Conservation (phyloP, 2,329 filamentous ascomycete genomes). For the Colletotrichum lentis region DNA sequence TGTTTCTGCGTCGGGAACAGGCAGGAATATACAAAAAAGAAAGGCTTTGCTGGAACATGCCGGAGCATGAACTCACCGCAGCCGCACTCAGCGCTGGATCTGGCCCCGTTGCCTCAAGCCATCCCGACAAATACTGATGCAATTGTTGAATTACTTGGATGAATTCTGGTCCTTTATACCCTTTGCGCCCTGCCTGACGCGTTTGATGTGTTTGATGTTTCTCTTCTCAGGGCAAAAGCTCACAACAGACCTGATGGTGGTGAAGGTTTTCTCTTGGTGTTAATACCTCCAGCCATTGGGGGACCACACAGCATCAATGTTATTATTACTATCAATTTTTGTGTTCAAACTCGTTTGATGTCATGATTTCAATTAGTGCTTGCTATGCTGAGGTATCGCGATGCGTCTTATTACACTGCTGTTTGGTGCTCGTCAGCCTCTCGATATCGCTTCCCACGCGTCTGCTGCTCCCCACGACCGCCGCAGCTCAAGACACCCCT, state of each 20-base stretch:
- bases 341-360: rapidly evolving
- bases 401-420: background rate
- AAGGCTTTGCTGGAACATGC: conserved; percentile 6
- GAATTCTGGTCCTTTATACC: background rate
- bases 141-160: background rate
- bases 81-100: conserved; percentile 17
- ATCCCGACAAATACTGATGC: conserved; percentile 20
- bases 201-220: too few species aligned
- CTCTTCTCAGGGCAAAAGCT: background rate
- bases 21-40: background rate
- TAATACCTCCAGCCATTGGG: background rate
- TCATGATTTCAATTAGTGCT: background rate
- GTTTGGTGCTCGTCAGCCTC: background rate
- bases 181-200: background rate
- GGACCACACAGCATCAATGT: background rate
- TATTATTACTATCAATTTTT: background rate
- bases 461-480: too few species aligned
- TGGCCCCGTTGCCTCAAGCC: conserved; percentile 23
- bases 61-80: conserved; percentile 6
- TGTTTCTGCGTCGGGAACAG: background rate
- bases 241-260: background rate
- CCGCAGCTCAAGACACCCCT: too few species aligned
- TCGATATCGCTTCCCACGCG: background rate
- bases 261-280: too few species aligned
- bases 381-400: background rate